Base-by-base conservation (phyloP, 345 rosid genomes). In the Brassica juncea region DNA sequence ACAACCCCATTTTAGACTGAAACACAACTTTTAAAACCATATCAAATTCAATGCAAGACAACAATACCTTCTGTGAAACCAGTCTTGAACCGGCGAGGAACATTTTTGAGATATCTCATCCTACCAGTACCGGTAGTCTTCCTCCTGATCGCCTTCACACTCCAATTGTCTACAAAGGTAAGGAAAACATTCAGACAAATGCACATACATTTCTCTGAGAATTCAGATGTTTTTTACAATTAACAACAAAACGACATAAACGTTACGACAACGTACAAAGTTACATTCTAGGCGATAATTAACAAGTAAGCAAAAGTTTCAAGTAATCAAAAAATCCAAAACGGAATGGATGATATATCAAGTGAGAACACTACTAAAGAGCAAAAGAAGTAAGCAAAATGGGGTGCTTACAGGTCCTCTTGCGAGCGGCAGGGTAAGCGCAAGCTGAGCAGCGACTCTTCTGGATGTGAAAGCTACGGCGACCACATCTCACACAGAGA, bases 391-490 rank as follows among this genome's bases (percentile, higher is more conserved):
- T 6, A 34, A 34, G 37, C 8, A 34, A 75, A 79, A 79, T 80
- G 76, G 30, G 67, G 64, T 1, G 2, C 30, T 74, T 87, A 95
- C 99, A 95, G 35, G 69, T 95, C 83, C 99, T 90, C 92, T 85
- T 86, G 90, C 99, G 99, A 39, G 99, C 98, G 21, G 97, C 97
- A 0, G 99, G 99, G 86, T 83, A 93, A 32, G 85, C 99, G 69
- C 99, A 95, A 34, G 93, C 97, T 4, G 92, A 42, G 84, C 98
- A 95, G 1, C 98, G 98, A 78, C 99, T 93, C 91, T 95, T 95
- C 87, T 95, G 98, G 66, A 95, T 92, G 84, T 95, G 99, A 84
- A 92, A 95, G 80, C 97, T 92, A 72, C 97, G 97, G 72, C 99
- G 97, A 68, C 99, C 97, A 47, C 99, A 94, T 85, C 99, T 87